A percentile compares a stretch with the other conserved stretches of the same genome.
Evolutionary conservation across 176 grass and related monocot species (phyloP).

Genomic region (Carex myosuroides): DNA sequence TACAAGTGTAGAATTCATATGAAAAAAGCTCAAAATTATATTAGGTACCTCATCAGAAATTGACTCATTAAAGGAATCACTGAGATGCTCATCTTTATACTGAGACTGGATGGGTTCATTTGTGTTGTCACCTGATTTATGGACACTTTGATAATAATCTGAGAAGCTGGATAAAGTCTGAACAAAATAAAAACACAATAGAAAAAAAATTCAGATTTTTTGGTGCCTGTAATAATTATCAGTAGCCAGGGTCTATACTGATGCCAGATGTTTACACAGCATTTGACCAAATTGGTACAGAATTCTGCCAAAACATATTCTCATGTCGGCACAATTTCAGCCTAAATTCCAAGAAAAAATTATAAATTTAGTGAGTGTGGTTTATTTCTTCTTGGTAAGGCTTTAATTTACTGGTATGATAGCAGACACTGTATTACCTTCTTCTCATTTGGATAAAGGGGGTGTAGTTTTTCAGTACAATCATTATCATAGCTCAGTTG

Average conservation of each 20-base stretch:
- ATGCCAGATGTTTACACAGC: neutral
- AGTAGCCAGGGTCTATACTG: neutral
- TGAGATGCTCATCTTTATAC: constrained; percentile 7
- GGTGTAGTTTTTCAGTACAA: neutral
- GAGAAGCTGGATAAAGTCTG: neutral
- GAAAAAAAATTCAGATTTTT: neutral
- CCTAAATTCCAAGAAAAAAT: neutral
- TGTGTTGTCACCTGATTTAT: neutral
- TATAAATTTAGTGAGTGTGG: neutral
- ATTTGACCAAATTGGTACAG: neutral
- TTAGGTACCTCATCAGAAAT: constrained; percentile 23
- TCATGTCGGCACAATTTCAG: neutral
- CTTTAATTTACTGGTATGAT: neutral
- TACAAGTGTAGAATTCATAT: neutral
- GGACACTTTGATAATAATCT: neutral
- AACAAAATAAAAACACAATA: neutral
- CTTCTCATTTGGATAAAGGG: neutral
- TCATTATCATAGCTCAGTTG: constrained; percentile 12
- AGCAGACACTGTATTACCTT: neutral
- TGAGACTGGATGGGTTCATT: neutral
- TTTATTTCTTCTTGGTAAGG: neutral
- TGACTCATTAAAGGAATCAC: constrained; percentile 14
- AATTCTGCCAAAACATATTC: neutral
- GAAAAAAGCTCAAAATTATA: neutral
- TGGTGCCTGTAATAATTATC: neutral